These are phyloP conservation scores for Trifolium repens DNA, from an alignment of 306 rosid genomes.

Conservation along the genomic window DNA sequence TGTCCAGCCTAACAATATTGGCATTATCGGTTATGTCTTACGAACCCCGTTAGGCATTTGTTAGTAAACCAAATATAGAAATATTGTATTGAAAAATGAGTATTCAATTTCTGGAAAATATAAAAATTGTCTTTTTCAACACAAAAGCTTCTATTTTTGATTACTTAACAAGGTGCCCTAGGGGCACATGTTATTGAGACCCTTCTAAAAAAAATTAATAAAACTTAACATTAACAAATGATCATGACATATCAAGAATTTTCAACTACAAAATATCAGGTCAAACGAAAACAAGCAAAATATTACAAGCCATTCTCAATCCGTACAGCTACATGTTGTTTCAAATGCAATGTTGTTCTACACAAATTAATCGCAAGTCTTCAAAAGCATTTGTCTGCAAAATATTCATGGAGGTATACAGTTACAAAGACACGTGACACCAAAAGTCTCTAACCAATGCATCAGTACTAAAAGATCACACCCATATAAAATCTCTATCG, in stretches of 20 bases:
- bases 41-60: not conserved
- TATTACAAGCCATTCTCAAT: slow-evolving; percentile 14
- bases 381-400: slow-evolving; percentile 44
- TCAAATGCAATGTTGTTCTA: slow-evolving; percentile 42
- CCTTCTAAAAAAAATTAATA: not conserved
- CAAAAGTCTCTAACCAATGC: slow-evolving; percentile 31
- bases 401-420: slow-evolving; percentile 46
- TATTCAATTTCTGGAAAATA: not conserved
- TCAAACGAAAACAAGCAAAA: slow-evolving; percentile 20
- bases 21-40: too few species aligned
- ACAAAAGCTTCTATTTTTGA: not conserved
- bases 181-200: not conserved
- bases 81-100: not conserved
- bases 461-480: slow-evolving; percentile 45
- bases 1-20: too few species aligned
- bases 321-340: slow-evolving; percentile 34
- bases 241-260: not conserved
- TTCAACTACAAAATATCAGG: not conserved
- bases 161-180: not conserved
- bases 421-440: slow-evolving; percentile 45
- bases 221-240: not conserved
- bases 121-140: not conserved
- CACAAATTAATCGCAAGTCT: slow-evolving; percentile 47
- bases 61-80: not conserved
- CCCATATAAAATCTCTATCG: slow-evolving; percentile 36